Base-by-base conservation (phyloP, 1,284 basidiomycete species). In the Vanrija sp. region DNA sequence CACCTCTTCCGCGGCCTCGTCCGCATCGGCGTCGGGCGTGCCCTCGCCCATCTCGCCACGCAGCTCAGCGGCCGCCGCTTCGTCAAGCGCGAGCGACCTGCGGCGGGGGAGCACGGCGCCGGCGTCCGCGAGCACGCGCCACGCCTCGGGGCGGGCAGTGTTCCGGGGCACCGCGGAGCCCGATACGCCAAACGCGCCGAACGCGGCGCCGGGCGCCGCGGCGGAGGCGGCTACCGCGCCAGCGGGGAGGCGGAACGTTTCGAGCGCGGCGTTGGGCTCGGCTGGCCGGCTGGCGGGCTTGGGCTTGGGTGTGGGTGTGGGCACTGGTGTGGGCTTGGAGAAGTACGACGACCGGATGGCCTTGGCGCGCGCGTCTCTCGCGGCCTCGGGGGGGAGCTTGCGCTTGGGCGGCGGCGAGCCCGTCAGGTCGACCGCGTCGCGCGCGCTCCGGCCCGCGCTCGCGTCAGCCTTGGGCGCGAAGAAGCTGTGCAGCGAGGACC, bases 41-140 rank as follows among this genome's bases (percentile, higher is more conserved):
- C 45, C 54, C 3, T 39, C 37, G 0, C 64, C 54, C 4, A 51
- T 39, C 3, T 51, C 59, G 37, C 60, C 51, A 6, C 67, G 44
- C 14, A 61, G 57, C 53, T 72, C 72, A 4, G 59, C 65, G 2
- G 67, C 69, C 15, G 68, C 73, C 0, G 74, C 73, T 48, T 73
- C 69, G 44, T 77, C 75, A n/a, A 77, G 60, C 14, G 68, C 66
- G 3, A 77, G 53, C 10, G 71, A 73, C 18, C 68, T 48, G 1
- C 74, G 57, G 10, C 74, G 64, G 18, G 63, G 65, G 16, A 74
- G 56, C 0, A 70, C 41, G 8, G 64, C 63, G 4, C 66, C 64
- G 35, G 49, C 54, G 14, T 49, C 42, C n/a, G 67, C 56, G 12
- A 64, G 45, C 4, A 51, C 49, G 37, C 68, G 63, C 71, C 69